These are phyloP conservation scores for Chalaropsis thielavioides DNA, from an alignment of 2,329 filamentous ascomycete genomes.

Conservation along the genomic window DNA sequence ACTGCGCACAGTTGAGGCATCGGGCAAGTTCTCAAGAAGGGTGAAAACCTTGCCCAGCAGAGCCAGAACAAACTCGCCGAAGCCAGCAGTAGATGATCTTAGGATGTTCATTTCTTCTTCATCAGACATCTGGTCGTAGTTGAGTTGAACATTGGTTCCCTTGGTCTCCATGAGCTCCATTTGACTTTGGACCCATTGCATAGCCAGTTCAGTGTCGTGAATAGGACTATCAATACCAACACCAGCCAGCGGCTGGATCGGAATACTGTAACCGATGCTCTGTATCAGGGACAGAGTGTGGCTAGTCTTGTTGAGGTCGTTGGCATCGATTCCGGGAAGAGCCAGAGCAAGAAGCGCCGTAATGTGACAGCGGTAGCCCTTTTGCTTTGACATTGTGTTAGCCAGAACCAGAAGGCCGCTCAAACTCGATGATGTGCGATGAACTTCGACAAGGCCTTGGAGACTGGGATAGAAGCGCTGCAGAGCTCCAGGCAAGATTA, in stretches of 20 bases:
- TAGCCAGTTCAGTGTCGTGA: slow-evolving; percentile 61
- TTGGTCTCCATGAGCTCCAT: slow-evolving; percentile 87
- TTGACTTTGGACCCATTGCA: slow-evolving; percentile 87
- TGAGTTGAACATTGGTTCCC: slow-evolving; percentile 69
- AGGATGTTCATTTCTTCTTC: slow-evolving; percentile 78
- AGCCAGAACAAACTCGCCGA: slow-evolving; percentile 81
- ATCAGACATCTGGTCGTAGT: slow-evolving; percentile 74
- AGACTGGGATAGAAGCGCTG: slow-evolving; percentile 95
- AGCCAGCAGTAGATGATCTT: slow-evolving; percentile 83
- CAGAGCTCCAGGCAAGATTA: slow-evolving; percentile 83
- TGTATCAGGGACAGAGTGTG: slow-evolving; percentile 93
- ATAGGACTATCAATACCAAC: slow-evolving; percentile 52
- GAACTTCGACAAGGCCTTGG: slow-evolving; percentile 92
- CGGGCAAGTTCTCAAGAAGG: slow-evolving; percentile 83
- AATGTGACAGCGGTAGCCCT: slow-evolving; percentile 92
- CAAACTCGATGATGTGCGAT: slow-evolving; percentile 86
- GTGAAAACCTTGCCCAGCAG: slow-evolving; percentile 92
- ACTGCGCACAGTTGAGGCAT: slow-evolving; percentile 72
- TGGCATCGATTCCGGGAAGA: slow-evolving; percentile 90
- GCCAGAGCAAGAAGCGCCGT: slow-evolving; percentile 87
- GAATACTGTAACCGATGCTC: slow-evolving; percentile 89
- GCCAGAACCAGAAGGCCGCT: slow-evolving; percentile 85
- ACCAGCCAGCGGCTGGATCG: slow-evolving; percentile 57
- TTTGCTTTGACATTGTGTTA: slow-evolving; percentile 78
- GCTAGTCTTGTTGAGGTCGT: slow-evolving; percentile 91